Evolutionary conservation across 345 rosid genomes (phyloP), one percentile per base, ranked within the genome.

Genomic region (Corymbia maculata): DNA sequence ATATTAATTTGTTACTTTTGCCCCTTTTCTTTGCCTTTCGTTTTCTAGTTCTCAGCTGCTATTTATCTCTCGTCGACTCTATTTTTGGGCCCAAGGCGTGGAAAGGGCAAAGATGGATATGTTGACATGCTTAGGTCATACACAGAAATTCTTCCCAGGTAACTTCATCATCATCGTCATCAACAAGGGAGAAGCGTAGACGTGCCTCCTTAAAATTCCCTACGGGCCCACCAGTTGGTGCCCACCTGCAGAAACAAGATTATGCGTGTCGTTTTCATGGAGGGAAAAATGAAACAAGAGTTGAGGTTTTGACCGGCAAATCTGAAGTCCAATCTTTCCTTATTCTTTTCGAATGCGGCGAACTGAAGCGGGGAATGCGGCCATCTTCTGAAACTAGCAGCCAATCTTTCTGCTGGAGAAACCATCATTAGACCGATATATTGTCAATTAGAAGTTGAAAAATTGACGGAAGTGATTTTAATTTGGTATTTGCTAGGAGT

Each of bases 281-380:
- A 70, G 8, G 21, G 82, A 70, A 70, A 70, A 36, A 17, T 8
- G 26, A 17, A 70, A 70, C 82, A 70, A 21, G 32, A 70, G 82
- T 68, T 68, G 79, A 68, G 79, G 79, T 32, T 68, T 68, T 68
- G 79, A 68, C 22, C 22, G 79, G 45, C 7, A 68, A 68, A 68
- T 32, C 45, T 12, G 16, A 16, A 68, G 80, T 68, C 45, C 42
- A 68, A 68, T 68, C 80, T 32, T 68, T 68, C 80, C 45, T 32
- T 68, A 68, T 32, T 68, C 80, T 42, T 22, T 85, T 86, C 68
- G 17, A 80, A 88, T 87, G 97, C 95, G 96, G 97, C 97, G 94
- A 84, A 85, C 88, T 66, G 97, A 93, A 92, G 95, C 94, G 79
- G 95, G 17, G 44, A 75, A 53, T 57, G 84, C 84, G 80, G 24